phyloP scores from a whole-genome alignment of 345 rosid species.

The Carallia pectinifolia region DNA sequence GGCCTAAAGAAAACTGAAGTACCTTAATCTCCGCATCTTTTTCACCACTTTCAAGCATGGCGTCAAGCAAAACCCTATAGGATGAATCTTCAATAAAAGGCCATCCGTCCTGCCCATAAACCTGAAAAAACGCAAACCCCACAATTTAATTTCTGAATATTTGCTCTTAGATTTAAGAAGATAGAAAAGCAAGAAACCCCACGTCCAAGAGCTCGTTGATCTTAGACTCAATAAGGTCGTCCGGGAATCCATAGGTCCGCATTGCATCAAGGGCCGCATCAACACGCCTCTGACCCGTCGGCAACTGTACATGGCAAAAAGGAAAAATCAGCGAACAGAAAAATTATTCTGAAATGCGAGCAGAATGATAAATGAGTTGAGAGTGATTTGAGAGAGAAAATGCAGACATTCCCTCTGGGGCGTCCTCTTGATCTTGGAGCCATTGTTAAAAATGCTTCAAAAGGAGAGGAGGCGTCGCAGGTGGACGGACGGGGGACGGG shows the following conservation, averaged over 20 bases:
- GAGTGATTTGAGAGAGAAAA: background rate
- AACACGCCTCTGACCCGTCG: conserved; percentile 30
- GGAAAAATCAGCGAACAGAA: background rate
- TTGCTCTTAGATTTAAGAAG: background rate
- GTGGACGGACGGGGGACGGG: no score
- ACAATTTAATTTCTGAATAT: background rate
- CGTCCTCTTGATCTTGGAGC: conserved; percentile 26
- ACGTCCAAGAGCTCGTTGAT: conserved; percentile 42
- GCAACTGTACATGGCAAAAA: background rate
- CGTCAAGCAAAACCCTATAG: conserved; percentile 36
- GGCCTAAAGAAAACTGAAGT: background rate
- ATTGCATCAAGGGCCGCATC: conserved; percentile 52
- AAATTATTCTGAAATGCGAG: no score
- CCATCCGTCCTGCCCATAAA: conserved; percentile 46
- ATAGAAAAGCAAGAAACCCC: conserved; percentile 7
- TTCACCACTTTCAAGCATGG: conserved; percentile 35
- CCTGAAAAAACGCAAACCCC: conserved; percentile 19
- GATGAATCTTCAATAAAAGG: conserved; percentile 42
- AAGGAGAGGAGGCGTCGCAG: no score
- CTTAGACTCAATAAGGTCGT: conserved; percentile 8
- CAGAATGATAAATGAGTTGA: no score
- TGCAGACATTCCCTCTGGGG: conserved; percentile 16
- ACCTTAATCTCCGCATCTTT: conserved; percentile 21
- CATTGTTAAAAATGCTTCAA: no score
- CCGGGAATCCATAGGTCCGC: conserved; percentile 32